These are phyloP conservation scores for Gnomoniopsis smithogilvyi DNA, from an alignment of 2,329 filamentous ascomycete genomes.

Conservation along the genomic window DNA sequence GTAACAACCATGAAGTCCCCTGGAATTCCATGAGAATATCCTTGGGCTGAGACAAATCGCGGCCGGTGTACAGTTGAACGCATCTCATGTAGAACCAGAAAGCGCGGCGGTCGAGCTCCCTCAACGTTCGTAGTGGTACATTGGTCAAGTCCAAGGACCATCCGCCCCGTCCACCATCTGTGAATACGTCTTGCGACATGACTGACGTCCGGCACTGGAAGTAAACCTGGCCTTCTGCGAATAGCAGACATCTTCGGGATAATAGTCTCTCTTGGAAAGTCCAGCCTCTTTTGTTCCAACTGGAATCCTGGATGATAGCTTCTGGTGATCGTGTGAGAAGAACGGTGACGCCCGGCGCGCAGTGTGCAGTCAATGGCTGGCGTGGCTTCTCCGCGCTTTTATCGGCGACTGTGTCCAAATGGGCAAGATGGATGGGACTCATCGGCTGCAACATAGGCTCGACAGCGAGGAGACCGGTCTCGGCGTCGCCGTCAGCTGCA, in stretches of 20 bases:
- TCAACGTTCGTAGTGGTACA: too few species aligned
- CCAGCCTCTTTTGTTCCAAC: slow-evolving; percentile 35
- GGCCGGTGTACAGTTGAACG: too few species aligned
- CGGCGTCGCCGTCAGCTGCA: slow-evolving; percentile 27
- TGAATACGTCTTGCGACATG: background rate
- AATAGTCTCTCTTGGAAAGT: slow-evolving; percentile 37
- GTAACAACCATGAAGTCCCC: too few species aligned
- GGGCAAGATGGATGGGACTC: slow-evolving; percentile 13
- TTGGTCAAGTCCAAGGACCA: too few species aligned
- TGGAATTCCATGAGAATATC: too few species aligned
- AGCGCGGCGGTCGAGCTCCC: too few species aligned
- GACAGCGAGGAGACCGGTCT: background rate
- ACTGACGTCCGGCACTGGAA: slow-evolving; percentile 14
- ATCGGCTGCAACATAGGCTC: background rate
- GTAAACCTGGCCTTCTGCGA: slow-evolving; percentile 28
- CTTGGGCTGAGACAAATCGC: too few species aligned
- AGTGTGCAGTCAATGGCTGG: background rate
- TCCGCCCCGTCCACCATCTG: too few species aligned
- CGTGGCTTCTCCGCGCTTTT: too few species aligned
- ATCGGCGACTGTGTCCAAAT: too few species aligned
- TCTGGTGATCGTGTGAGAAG: slow-evolving; percentile 24
- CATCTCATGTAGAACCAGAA: too few species aligned
- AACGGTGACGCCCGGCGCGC: slow-evolving; percentile 16
- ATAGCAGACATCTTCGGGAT: slow-evolving; percentile 32
- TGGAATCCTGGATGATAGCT: slow-evolving; percentile 22